Percentiles rank a stretch among this genome's conserved stretches.
Conservation (phyloP, 2,329 filamentous ascomycete genomes). For the Xylariaceae sp. region DNA sequence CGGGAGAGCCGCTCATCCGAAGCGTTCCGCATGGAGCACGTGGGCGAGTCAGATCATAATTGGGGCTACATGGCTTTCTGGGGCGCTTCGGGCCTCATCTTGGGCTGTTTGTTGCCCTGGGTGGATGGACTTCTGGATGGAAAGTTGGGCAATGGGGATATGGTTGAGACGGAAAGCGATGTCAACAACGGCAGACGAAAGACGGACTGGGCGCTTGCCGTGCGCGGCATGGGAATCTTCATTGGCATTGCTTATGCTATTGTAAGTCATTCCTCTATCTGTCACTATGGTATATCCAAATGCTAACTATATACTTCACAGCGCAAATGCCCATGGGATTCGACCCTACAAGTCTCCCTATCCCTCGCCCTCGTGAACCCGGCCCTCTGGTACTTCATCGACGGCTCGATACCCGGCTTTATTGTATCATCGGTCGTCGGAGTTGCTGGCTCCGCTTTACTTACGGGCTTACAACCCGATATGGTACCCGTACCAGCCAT, state of each 20-base stretch:
- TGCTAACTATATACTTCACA: slow-evolving; percentile 34
- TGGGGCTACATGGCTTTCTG: slow-evolving; percentile 73
- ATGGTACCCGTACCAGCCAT: slow-evolving; percentile 64
- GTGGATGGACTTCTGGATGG: slow-evolving; percentile 53
- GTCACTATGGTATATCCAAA: background rate
- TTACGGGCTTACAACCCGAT: slow-evolving; percentile 71
- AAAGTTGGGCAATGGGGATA: slow-evolving; percentile 23
- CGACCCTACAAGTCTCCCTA: slow-evolving; percentile 85
- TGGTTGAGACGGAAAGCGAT: slow-evolving; percentile 24
- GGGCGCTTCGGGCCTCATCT: slow-evolving; percentile 70
- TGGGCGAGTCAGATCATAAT: slow-evolving; percentile 39
- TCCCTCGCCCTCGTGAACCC: slow-evolving; percentile 89
- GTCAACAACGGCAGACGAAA: slow-evolving; percentile 27
- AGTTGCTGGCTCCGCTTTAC: slow-evolving; percentile 63
- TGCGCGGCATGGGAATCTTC: slow-evolving; percentile 56
- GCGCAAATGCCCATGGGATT: slow-evolving; percentile 89
- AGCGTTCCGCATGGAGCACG: slow-evolving; percentile 51
- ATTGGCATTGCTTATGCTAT: slow-evolving; percentile 63
- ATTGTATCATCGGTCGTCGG: slow-evolving; percentile 71
- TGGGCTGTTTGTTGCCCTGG: slow-evolving; percentile 79
- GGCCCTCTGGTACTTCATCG: slow-evolving; percentile 91
- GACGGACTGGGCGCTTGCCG: slow-evolving; percentile 62
- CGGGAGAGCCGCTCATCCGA: slow-evolving; percentile 59
- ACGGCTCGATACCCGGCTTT: slow-evolving; percentile 81
- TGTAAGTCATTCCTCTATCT: slow-evolving; percentile 32